Conservation (phyloP, 306 rosid species). For the Sphenostylis stenocarpa region DNA sequence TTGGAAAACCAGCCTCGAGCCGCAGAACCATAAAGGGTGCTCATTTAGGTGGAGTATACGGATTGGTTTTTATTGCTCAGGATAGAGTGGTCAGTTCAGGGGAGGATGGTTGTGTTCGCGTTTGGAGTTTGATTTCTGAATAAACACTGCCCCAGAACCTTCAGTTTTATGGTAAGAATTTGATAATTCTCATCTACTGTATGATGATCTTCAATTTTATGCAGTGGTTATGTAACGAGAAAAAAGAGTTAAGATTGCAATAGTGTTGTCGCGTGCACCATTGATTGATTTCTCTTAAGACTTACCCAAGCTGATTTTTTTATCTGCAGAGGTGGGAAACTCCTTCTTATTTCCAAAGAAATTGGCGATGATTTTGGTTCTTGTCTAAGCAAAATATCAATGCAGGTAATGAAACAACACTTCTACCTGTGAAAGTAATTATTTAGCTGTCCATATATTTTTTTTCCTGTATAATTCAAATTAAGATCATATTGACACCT, state of each 20-base stretch:
- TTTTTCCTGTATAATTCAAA: neutral
- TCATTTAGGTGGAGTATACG: conserved; percentile 95
- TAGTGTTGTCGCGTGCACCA: conserved; percentile 1
- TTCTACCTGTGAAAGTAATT: neutral
- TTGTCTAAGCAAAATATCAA: conserved; percentile 17
- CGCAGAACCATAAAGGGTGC: conserved; percentile 86
- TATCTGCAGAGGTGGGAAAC: conserved; percentile 19
- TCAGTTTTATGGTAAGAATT: conserved; percentile 30
- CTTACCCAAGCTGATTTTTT: neutral
- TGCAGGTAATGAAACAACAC: neutral
- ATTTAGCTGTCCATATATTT: neutral
- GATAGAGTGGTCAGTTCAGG: conserved; percentile 82
- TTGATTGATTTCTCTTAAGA: neutral
- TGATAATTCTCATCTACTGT: neutral
- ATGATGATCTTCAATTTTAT: conserved; percentile 20
- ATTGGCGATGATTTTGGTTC: neutral
- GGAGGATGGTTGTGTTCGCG: conserved; percentile 90
- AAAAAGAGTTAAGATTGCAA: conserved; percentile 13
- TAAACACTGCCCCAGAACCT: conserved; percentile 34
- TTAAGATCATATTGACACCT: neutral
- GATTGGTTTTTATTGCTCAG: conserved; percentile 66
- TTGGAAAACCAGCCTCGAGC: conserved; percentile 87
- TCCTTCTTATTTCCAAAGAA: conserved; percentile 26
- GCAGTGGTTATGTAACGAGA: neutral
- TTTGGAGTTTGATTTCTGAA: conserved; percentile 65